Base-by-base conservation (phyloP, 805 yeast species). In the Saturnispora besseyi region DNA sequence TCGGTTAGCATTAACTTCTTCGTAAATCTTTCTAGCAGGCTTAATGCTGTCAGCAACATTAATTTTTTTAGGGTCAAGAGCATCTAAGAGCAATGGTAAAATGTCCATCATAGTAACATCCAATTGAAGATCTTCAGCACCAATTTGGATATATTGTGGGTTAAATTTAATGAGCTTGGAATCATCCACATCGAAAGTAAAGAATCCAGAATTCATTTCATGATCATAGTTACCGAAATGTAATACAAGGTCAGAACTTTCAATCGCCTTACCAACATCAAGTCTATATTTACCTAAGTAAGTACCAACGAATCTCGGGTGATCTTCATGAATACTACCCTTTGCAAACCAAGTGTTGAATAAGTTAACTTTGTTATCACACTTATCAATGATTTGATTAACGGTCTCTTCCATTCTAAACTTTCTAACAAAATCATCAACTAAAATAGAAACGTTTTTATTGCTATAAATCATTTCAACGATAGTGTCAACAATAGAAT, bases 201-300 rank as follows among this genome's bases (percentile, higher is more conserved):
- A 81, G 38, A 73, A 74, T 5, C 90, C 91, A 33, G 77, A 70
- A 61, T 83, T 84, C 51, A 80, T 71, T 61, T 84, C 91, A 50
- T 79, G 75, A 46, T 73, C 70, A 50, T 78, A 73, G 32, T 79
- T 76, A 5, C 97, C 97, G 54, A 87, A 64, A 57, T 75, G 75
- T 42, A 89, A 58, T n/a, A 89, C 74, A 42, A 85, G 68, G 62
- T 90, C 96, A 8, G 88, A 74, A 7, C 68, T 51, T 50, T 78
- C 77, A 51, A 74, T 52, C 26, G 61, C 60, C 0, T 71, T 67
- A 15, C 69, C 59, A 11, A 62, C 57, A n/a, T 65, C 50, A 0
- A 66, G 54, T 9, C 73, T 65, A n/a, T 58, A 48, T 4, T 34
- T 50, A 3, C 76, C 78, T 28, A 56, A 55, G 53, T 73, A 75